A percentile compares a stretch with the other conserved stretches of the same genome.
Evolutionary conservation across 78 protist genomes (phyloP).

Genomic region (Tieghemostelium lacteum): DNA sequence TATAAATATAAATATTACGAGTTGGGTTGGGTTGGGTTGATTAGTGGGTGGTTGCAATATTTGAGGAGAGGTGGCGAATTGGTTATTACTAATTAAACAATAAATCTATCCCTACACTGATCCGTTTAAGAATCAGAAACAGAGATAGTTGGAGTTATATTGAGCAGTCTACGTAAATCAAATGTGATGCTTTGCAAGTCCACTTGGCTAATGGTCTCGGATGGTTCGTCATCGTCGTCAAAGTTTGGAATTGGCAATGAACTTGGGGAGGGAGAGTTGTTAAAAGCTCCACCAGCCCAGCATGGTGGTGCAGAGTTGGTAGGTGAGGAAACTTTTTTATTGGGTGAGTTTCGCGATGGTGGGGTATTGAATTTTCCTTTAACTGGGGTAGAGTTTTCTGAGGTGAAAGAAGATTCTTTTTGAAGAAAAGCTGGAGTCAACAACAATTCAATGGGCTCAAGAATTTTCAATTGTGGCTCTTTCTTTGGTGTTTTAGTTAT

Average conservation of each 20-base stretch:
- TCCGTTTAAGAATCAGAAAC: not conserved
- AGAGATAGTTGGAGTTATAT: constrained; percentile 26
- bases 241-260: constrained; percentile 58
- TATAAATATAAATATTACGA: too few species aligned
- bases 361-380: constrained; percentile 16
- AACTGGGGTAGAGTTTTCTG: constrained; percentile 30
- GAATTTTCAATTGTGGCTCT: not conserved
- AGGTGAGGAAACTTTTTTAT: not conserved
- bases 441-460: not conserved
- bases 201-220: not conserved
- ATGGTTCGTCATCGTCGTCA: constrained; percentile 23
- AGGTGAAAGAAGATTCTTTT: constrained; percentile 4
- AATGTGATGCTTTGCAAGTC: constrained; percentile 29
- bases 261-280: constrained; percentile 61
- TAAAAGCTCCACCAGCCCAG: constrained; percentile 71
- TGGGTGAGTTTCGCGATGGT: constrained; percentile 15
- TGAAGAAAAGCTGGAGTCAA: constrained; percentile 39
- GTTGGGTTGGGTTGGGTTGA: too few species aligned
- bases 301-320: constrained; percentile 8
- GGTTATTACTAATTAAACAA: too few species aligned
- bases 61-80: too few species aligned
- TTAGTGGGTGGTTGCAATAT: too few species aligned
- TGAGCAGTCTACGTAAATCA: constrained; percentile 42
- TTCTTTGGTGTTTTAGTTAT: too few species aligned
- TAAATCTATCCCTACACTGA: too few species aligned